Conservation (phyloP, 345 rosid genomes). For the Psidium friedrichsthalianum region DNA sequence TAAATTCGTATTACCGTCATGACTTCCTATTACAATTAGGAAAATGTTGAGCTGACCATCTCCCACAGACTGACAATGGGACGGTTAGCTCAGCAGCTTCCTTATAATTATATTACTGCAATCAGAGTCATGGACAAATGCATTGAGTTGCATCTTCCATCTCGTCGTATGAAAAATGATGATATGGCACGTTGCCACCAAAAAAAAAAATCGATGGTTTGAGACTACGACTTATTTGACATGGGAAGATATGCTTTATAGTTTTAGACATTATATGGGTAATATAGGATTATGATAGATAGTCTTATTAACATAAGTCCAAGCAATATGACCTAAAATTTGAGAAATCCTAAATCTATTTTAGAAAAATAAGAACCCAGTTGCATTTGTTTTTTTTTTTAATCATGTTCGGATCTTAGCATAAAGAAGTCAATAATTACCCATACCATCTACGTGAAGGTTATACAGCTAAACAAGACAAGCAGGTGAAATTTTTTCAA, state of each 20-base stretch:
- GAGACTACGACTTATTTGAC: neutral
- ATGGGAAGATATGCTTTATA: neutral
- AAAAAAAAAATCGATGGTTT: neutral
- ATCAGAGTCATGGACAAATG: neutral
- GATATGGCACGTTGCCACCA: neutral
- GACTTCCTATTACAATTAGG: neutral
- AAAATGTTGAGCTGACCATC: too few relatives aligned
- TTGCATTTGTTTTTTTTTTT: neutral
- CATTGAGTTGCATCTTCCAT: neutral
- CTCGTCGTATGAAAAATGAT: neutral
- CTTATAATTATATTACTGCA: neutral
- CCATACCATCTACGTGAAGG: neutral
- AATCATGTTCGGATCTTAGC: too few relatives aligned
- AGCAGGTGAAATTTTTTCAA: neutral
- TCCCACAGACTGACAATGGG: too few relatives aligned
- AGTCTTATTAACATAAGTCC: neutral
- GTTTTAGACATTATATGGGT: neutral
- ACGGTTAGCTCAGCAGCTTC: too few relatives aligned
- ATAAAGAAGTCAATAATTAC: too few relatives aligned
- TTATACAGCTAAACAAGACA: neutral
- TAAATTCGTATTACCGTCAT: neutral
- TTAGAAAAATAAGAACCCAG: neutral
- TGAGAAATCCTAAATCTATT: neutral
- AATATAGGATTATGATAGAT: neutral
- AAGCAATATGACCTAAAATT: neutral